Evolutionary conservation across 2,329 filamentous ascomycete species (phyloP), one percentile per base, ranked within the genome.

Genomic region (Atkinsonella hypoxylon): DNA sequence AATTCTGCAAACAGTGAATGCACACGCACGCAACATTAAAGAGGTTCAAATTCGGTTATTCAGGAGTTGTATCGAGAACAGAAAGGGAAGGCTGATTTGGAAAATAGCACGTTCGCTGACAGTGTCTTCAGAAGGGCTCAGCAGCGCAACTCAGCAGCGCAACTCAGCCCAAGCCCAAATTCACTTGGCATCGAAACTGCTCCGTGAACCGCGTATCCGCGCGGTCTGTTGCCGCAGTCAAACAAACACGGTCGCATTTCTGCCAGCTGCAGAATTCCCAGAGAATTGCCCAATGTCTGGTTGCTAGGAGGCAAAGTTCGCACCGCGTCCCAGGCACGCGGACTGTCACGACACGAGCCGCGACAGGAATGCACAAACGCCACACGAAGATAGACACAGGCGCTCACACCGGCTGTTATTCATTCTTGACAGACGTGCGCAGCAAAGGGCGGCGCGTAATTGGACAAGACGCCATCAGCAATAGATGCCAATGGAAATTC

Each of bases 271-370:
- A 12, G 26, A 36, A 36, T 12, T 12, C 12, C 4, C 32, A 30
- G 38, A 36, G 45, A 47, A 47, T 47, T 32, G n/a, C n/a, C 45
- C 13, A 38, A 47, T 39, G 45, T 38, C 45, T 39, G 17, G 45
- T 47, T 47, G 45, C 45, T 32, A 4, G 32, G 45, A 9, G 2
- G 11, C 5, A 12, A 6, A 12, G 34, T 36, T 12, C 34, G 4
- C 26, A 15, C 11, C 34, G 15, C 34, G 34, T 11, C 40, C 2
- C 42, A 32, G 20, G 20, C 42, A 44, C 20, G 26, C 42, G 12
- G 20, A 30, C 26, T 44, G 42, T 44, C 42, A 20, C 39, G 18
- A 12, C 40, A 18, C 18, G 40, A 42, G 15, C 15, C 13, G 41
- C 11, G 26, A n/a, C 22, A 17, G 43, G 43, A 45, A 45, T 45